A percentile compares a stretch with the other conserved stretches of the same genome.
phyloP scores from a whole-genome alignment of 2,329 filamentous ascomycete genomes.

The Monosporascus sp. region DNA sequence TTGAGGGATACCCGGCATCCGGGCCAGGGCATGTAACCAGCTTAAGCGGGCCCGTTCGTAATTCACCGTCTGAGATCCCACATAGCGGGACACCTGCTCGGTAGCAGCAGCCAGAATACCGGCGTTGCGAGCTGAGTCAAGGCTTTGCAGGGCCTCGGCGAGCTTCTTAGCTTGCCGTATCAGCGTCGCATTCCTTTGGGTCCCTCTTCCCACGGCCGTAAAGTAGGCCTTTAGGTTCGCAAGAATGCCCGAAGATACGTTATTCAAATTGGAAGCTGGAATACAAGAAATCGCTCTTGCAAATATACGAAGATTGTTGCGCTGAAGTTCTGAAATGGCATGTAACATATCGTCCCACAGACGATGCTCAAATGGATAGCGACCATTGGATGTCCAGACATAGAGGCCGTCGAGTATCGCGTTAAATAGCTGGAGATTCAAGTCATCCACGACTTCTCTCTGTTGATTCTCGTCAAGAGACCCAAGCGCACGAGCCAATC shows the following conservation, averaged over 20 bases:
- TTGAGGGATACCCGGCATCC: slow-evolving; percentile 16
- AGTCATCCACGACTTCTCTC: neutral
- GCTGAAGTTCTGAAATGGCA: slow-evolving; percentile 13
- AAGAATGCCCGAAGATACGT: slow-evolving; percentile 13
- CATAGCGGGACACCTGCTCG: slow-evolving; percentile 9
- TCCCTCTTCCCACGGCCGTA: slow-evolving; percentile 4
- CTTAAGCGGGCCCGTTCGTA: slow-evolving; percentile 13
- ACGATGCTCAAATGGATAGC: slow-evolving; percentile 8
- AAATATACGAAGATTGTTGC: slow-evolving; percentile 22
- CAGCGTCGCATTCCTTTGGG: neutral
- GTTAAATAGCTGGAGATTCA: slow-evolving; percentile 8
- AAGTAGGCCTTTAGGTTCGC: slow-evolving; percentile 17
- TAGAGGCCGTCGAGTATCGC: slow-evolving; percentile 19
- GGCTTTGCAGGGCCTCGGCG: slow-evolving; percentile 10
- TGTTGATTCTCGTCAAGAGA: neutral
- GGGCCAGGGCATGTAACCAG: slow-evolving; percentile 24
- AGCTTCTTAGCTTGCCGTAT: slow-evolving; percentile 21
- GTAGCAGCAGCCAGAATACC: slow-evolving; percentile 16
- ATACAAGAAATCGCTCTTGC: slow-evolving; percentile 15
- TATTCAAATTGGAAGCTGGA: slow-evolving; percentile 9
- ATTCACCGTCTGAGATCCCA: slow-evolving; percentile 1
- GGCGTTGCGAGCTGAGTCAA: slow-evolving; percentile 12
- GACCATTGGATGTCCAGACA: neutral
- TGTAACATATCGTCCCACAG: slow-evolving; percentile 18
- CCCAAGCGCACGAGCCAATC: slow-evolving; percentile 2